Base-by-base conservation (phyloP, 805 yeast genomes). In the Teunomyces kruisii region DNA sequence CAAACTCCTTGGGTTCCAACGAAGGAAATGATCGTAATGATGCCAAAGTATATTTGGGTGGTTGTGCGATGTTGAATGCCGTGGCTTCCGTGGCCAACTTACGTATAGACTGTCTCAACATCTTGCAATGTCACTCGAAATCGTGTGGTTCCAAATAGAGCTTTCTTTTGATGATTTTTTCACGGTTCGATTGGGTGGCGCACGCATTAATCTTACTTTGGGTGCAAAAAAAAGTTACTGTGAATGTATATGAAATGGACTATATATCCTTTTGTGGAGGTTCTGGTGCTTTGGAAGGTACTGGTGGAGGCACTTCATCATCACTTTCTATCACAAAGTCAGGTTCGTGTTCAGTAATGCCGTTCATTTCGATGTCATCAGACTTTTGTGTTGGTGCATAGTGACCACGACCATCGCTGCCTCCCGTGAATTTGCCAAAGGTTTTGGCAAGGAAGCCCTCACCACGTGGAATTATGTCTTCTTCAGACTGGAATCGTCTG, bases 11-110 rank as follows among this genome's bases (percentile, higher is more conserved):
- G 27, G 99, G 99, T 65, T 90, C 96, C 47, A 94, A 75, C 3
- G 96, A 85, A 29, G 99, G 99, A 67, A 94, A 94, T 26, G 83
- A 64, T 48, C 97, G 80, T 43, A 88, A 65, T 1, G 96, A 78
- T 9, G 95, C 81, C 48, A 92, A 70, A 0, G 91, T 88, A 56
- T 80, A 88, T 51, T 76, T 71, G 22, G 95, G 86, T 22, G 94
- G 88, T 35, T 55, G 50, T 16, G 58, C 56, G 24, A 63, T 46
- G 29, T 63, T 57, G 45, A 68, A 64, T 22, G 38, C 39, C 27
- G 46, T 47, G 30, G 58, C 62, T 32, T 48, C 52, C 1, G 68
- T 64, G 39, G 70, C 68, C 50, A 65, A 54, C 16, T 49, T 50
- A 50, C 72, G 67, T 43, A 61, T 54, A n/a, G 54, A 33, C 37